A percentile compares a stretch with the other conserved stretches of the same genome.
Evolutionary conservation across 1,139 yeast species (phyloP).

Genomic region (Arxiozyma heterogenica): DNA sequence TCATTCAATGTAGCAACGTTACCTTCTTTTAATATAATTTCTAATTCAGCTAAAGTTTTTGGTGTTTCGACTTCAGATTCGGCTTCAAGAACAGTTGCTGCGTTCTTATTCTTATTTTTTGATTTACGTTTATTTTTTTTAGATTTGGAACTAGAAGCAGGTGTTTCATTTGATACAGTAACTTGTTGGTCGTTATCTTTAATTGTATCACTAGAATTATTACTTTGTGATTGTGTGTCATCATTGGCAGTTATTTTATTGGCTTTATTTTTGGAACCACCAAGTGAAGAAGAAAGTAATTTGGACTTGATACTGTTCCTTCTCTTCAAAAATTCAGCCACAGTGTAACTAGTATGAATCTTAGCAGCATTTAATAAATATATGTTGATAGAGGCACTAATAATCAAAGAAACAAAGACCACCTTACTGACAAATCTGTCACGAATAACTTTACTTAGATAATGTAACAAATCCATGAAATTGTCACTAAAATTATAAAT

Average conservation of each 20-base stretch:
- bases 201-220: background rate
- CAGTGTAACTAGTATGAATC: constrained; percentile 36
- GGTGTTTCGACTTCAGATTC: background rate
- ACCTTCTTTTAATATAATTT: constrained; percentile 60
- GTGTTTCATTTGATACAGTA: background rate
- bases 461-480: constrained; percentile 43
- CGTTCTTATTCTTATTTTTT: background rate
- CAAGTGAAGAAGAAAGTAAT: background rate
- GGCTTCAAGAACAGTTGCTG: background rate
- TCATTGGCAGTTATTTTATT: background rate
- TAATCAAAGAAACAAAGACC: constrained; percentile 60
- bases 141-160: background rate
- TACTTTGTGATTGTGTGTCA: background rate
- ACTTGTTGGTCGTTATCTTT: background rate
- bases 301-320: constrained; percentile 3
- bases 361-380: constrained; percentile 77
- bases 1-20: constrained; percentile 55
- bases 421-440: constrained; percentile 77
- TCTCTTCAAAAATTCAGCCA: constrained; percentile 21
- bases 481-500: constrained; percentile 61
- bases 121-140: constrained; percentile 2
- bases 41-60: constrained; percentile 37
- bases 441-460: constrained; percentile 61
- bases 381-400: constrained; percentile 72
- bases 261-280: background rate